A percentile compares a stretch with the other conserved stretches of the same genome.
Conservation (phyloP, 306 rosid species). For the Geum urbanum region DNA sequence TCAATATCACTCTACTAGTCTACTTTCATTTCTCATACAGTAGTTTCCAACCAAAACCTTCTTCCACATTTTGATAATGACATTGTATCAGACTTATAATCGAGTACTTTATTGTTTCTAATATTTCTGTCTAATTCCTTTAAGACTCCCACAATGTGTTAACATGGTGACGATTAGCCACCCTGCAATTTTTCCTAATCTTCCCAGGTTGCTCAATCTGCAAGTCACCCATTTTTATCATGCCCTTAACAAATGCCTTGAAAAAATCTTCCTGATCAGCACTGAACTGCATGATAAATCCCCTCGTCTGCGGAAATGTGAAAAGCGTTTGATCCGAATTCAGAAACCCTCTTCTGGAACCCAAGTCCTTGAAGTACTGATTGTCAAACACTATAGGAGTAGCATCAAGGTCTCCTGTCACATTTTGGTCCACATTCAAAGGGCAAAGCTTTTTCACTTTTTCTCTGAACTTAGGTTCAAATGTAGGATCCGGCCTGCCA, state of each 20-base stretch:
- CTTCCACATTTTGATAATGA: constrained; percentile 1
- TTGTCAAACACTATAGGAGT: constrained; percentile 71
- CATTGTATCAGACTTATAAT: too few relatives aligned
- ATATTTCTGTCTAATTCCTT: neutral
- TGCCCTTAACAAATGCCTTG: constrained; percentile 58
- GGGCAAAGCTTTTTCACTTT: constrained; percentile 62
- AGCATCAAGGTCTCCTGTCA: constrained; percentile 69
- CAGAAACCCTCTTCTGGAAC: constrained; percentile 64
- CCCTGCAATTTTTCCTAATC: constrained; percentile 71
- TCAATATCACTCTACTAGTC: neutral
- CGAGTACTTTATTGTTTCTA: neutral
- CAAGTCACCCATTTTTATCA: constrained; percentile 82
- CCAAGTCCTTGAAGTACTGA: constrained; percentile 89
- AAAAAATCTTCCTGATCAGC: constrained; percentile 42
- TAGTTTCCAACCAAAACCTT: constrained; percentile 11
- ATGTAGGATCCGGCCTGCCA: constrained; percentile 65
- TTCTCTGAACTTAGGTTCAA: constrained; percentile 45
- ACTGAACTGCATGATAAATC: constrained; percentile 46
- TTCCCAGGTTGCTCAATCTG: constrained; percentile 61
- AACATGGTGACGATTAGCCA: constrained; percentile 32
- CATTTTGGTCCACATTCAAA: constrained; percentile 53
- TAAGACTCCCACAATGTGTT: constrained; percentile 19
- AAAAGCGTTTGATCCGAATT: constrained; percentile 80
- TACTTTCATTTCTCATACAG: neutral
- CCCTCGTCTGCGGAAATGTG: constrained; percentile 41